Base-by-base conservation (phyloP, 139 green algal genomes). In the Limnomonas spitsbergensis region DNA sequence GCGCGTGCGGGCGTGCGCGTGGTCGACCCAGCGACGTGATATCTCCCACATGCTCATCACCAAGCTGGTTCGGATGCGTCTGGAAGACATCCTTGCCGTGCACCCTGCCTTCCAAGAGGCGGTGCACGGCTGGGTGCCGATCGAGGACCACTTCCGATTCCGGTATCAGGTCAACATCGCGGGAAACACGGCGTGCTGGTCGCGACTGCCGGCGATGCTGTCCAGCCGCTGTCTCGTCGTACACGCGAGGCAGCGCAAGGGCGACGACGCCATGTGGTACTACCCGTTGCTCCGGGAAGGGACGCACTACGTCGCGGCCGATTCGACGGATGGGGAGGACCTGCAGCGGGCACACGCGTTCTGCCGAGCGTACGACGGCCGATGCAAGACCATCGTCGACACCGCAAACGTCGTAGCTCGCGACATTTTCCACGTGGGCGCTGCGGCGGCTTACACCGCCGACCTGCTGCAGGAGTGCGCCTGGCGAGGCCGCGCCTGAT, bases 111-210 rank as follows among this genome's bases (percentile, higher is more conserved):
- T n/a, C n/a, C n/a, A n/a, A n/a, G n/a, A n/a, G n/a, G n/a, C n/a
- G n/a, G n/a, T 20, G 47, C 24, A 32, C 61, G 24, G 6, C 6
- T 27, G 20, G 6, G 9, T 75, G 4, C 9, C 69, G 32, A 14
- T 75, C 32, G 69, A 75, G 69, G 32, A 34, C 69, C 31, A 75
- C 34, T 75, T 53, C 69, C 32, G 34, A 7, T n/a, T 52, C 69
- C 31, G 34, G 69, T 75, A 75, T 29, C 32, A 52, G 4, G 35
- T 52, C 69, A 52, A 75, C 69, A 75, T 75, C 69, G 35, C 32
- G 9, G 69, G 69, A 7, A 75, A 75, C 69, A 75, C 69, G 9
- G 31, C 32, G 31, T n/a, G 32, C 69, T 75, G 69, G 69, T 75
- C 69, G 31, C 69, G 69, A 7, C 9, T 75, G 32, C 69, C 69